Percentiles rank a stretch among this genome's conserved stretches.
Conservation (phyloP, 2,329 filamentous ascomycete species). For the Tolypocladium paradoxum region DNA sequence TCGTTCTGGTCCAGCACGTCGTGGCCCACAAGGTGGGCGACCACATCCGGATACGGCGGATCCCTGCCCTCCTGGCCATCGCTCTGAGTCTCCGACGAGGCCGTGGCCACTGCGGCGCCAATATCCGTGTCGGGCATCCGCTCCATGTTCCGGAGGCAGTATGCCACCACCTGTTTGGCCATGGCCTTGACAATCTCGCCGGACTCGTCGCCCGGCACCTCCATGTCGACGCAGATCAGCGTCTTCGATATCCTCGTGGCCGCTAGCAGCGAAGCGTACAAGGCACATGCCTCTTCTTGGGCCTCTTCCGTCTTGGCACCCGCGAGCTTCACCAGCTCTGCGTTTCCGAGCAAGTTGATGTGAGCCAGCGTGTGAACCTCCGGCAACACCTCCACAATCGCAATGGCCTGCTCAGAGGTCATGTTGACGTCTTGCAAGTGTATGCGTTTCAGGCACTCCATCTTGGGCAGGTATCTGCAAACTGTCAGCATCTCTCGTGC, state of each 20-base stretch:
- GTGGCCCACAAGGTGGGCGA: conserved; percentile 78
- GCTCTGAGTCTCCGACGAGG: conserved; percentile 26
- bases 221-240: conserved; percentile 83
- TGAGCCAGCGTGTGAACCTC: conserved; percentile 76
- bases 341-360: conserved; percentile 77
- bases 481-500: not conserved
- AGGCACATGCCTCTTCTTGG: conserved; percentile 86
- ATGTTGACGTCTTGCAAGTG: conserved; percentile 79
- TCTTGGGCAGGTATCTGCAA: conserved; percentile 61
- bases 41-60: conserved; percentile 58
- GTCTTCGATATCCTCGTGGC: conserved; percentile 75
- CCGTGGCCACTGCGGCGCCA: conserved; percentile 32
- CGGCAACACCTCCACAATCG: conserved; percentile 79
- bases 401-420: conserved; percentile 79
- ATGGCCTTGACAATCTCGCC: conserved; percentile 86
- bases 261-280: conserved; percentile 85
- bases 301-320: conserved; percentile 64
- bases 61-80: conserved; percentile 16
- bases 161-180: conserved; percentile 89
- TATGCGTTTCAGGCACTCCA: conserved; percentile 68
- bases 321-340: conserved; percentile 58
- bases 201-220: conserved; percentile 70
- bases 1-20: conserved; percentile 38
- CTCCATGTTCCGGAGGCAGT: conserved; percentile 87
- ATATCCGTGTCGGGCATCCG: conserved; percentile 58